Evolutionary conservation across 2,329 filamentous ascomycete genomes (phyloP).

Genomic region (Dactylellina parvicollis): DNA sequence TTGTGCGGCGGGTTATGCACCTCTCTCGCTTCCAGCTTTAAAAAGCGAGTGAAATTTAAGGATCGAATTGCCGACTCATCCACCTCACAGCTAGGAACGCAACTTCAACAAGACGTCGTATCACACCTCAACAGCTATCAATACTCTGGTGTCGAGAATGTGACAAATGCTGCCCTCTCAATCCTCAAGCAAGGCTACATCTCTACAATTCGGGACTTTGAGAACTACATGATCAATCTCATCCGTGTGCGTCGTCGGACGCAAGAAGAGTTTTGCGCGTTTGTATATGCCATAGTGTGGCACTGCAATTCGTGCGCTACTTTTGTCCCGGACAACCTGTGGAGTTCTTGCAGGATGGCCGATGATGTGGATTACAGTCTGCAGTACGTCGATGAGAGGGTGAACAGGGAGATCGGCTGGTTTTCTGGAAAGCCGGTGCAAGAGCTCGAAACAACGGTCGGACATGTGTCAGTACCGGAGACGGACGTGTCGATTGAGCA

Average conservation of each 20-base stretch:
- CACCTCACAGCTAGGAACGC: conserved; percentile 27
- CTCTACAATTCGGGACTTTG: conserved; percentile 46
- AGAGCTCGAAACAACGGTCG: conserved; percentile 17
- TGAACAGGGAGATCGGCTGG: conserved; percentile 34
- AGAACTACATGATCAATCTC: conserved; percentile 40
- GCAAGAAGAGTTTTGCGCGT: conserved; percentile 42
- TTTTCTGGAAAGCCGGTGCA: conserved; percentile 20
- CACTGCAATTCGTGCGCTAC: conserved; percentile 52
- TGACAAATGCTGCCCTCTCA: conserved; percentile 31
- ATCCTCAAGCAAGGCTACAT: conserved; percentile 44
- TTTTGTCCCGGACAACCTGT: conserved; percentile 49
- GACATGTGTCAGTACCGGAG: conserved; percentile 28
- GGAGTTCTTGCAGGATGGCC: conserved; percentile 19
- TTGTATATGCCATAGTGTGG: conserved; percentile 46
- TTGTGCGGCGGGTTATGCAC: conserved; percentile 44
- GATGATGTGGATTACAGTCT: conserved; percentile 47
- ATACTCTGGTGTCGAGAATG: conserved; percentile 32
- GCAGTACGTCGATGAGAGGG: conserved; percentile 40
- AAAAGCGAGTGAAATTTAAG: conserved; percentile 48
- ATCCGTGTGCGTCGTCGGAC: conserved; percentile 32
- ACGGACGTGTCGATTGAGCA: conserved; percentile 8
- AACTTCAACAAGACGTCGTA: conserved; percentile 42
- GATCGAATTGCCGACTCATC: background rate
- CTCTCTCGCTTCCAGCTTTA: conserved; percentile 39
- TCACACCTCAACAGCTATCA: conserved; percentile 23